A percentile compares a stretch with the other conserved stretches of the same genome.
These are phyloP conservation scores for Tetradesmus obliquus DNA, from an alignment of 139 green algal species.

Conservation along the genomic window DNA sequence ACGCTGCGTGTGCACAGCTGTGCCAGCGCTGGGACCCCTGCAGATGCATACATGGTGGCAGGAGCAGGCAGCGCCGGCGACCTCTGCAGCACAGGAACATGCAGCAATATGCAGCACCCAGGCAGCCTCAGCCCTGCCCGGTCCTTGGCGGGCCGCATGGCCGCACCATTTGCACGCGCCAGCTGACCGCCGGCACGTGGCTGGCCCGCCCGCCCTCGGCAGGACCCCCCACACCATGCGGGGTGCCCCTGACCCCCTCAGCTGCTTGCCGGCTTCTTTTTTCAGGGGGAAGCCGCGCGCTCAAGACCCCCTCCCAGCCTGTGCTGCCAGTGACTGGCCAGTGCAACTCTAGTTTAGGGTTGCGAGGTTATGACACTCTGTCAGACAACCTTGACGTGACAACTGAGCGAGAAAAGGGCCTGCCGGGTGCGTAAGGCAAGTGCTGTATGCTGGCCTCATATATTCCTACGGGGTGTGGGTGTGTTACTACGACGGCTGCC, in stretches of 20 bases:
- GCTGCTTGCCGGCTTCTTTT: slow-evolving; percentile 29
- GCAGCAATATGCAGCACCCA: slow-evolving; percentile 24
- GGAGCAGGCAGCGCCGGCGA: too few species aligned
- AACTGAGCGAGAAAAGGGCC: background rate
- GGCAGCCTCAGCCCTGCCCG: slow-evolving; percentile 8
- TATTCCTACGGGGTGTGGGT: background rate
- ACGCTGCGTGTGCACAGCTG: too few species aligned
- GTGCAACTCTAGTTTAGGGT: slow-evolving; percentile 37
- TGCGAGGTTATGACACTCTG: slow-evolving; percentile 19
- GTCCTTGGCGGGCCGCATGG: slow-evolving; percentile 23
- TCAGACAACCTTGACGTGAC: slow-evolving; percentile 29
- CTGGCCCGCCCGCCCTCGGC: slow-evolving; percentile 13
- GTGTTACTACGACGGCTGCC: background rate
- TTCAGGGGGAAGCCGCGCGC: slow-evolving; percentile 6
- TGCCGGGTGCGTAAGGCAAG: background rate
- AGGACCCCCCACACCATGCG: background rate
- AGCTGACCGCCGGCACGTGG: background rate
- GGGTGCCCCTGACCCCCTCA: background rate
- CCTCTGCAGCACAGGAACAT: too few species aligned
- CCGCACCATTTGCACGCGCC: slow-evolving; percentile 31
- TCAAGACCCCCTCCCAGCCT: slow-evolving; percentile 23
- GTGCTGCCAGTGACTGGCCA: slow-evolving; percentile 37
- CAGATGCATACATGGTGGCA: too few species aligned
- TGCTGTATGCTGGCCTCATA: background rate
- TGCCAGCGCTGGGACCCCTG: too few species aligned